These are phyloP conservation scores for Salix viminalis DNA, from an alignment of 345 rosid genomes.

Conservation along the genomic window DNA sequence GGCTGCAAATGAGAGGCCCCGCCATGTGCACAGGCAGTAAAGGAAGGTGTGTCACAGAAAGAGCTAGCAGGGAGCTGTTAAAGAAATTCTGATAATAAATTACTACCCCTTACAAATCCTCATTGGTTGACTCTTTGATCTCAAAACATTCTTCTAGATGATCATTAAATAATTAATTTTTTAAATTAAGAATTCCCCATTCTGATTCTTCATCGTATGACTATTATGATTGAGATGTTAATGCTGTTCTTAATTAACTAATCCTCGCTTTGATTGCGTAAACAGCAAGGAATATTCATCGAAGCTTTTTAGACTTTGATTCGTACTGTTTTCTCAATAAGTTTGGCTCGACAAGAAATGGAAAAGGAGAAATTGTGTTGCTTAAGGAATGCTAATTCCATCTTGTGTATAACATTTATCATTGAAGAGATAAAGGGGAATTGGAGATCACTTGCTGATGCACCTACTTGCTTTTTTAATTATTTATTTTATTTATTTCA, in stretches of 20 bases:
- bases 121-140: neutral
- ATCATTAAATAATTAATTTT: neutral
- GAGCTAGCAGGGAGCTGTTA: neutral
- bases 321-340: neutral
- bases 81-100: neutral
- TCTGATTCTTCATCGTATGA: neutral
- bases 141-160: neutral
- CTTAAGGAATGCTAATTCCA: neutral
- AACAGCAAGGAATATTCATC: neutral
- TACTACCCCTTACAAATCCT: neutral
- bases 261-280: neutral
- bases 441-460: neutral
- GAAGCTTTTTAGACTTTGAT: neutral
- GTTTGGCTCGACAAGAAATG: neutral
- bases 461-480: neutral
- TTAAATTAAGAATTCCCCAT: neutral
- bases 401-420: neutral
- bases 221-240: neutral
- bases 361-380: too few species aligned
- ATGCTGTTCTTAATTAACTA: neutral
- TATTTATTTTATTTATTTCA: neutral
- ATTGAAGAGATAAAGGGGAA: neutral
- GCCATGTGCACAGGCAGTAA: constrained; percentile 59
- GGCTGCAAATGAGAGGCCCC: constrained; percentile 39
- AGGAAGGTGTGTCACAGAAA: constrained; percentile 30